Percentiles rank a stretch among this genome's conserved stretches.
Evolutionary conservation across 208 protist species (phyloP).

Genomic region (Crithidia bombi): DNA sequence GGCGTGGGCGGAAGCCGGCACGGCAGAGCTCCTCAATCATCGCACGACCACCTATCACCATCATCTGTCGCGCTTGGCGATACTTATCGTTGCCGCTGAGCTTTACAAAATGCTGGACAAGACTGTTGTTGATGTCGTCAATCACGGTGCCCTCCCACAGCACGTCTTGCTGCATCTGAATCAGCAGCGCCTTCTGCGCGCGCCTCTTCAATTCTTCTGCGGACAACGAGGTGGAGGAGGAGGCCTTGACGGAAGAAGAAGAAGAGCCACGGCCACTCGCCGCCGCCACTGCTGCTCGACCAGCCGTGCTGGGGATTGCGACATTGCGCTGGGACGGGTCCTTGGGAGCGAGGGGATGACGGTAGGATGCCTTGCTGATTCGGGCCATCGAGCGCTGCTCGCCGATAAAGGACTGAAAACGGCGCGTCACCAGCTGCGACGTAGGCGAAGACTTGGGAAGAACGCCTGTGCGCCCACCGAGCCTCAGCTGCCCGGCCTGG

Average conservation of each 20-base stretch:
- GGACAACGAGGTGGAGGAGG: conserved; percentile 21
- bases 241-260: not conserved
- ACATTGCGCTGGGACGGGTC: conserved; percentile 83
- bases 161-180: conserved; percentile 81
- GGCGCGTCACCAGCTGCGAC: not conserved
- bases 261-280: conserved; percentile 2
- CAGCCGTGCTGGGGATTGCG: conserved; percentile 50
- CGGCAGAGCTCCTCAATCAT: conserved; percentile 87
- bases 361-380: conserved; percentile 55
- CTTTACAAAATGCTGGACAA: conserved; percentile 84
- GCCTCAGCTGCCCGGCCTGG: conserved; percentile 4
- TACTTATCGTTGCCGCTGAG: conserved; percentile 81
- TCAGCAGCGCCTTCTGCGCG: conserved; percentile 71
- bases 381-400: conserved; percentile 56
- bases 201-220: conserved; percentile 70
- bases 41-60: conserved; percentile 72
- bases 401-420: conserved; percentile 56
- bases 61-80: conserved; percentile 71
- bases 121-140: conserved; percentile 59
- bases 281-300: conserved; percentile 15
- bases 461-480: not conserved
- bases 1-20: conserved; percentile 56
- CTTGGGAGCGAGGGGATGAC: conserved; percentile 73
- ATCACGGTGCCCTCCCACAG: conserved; percentile 90
- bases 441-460: not conserved